These are phyloP conservation scores for Lichtheimia ramosa DNA, from an alignment of 371 early-diverging fungal genomes.

Conservation along the genomic window DNA sequence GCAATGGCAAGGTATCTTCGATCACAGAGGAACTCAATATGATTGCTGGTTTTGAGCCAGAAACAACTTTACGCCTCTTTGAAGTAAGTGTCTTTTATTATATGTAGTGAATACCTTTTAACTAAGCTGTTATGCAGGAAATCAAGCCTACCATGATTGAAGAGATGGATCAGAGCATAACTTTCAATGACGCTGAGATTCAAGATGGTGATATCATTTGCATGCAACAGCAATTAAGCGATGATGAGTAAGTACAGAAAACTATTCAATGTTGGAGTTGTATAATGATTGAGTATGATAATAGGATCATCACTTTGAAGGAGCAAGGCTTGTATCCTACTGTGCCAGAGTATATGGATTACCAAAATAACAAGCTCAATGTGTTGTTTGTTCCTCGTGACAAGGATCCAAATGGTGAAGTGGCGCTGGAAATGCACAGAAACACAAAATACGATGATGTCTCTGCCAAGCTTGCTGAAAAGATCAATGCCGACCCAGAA, in stretches of 20 bases:
- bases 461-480: conserved; percentile 18
- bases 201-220: conserved; percentile 92
- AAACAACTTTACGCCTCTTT: conserved; percentile 61
- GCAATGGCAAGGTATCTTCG: conserved; percentile 56
- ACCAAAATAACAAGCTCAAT: conserved; percentile 62
- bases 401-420: conserved; percentile 14
- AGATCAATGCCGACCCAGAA: conserved; percentile 24
- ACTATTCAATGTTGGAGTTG: background rate
- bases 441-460: conserved; percentile 25
- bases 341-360: conserved; percentile 75
- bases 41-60: conserved; percentile 54
- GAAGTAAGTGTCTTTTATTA: conserved; percentile 50
- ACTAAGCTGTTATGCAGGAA: conserved; percentile 45
- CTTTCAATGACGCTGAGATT: conserved; percentile 78
- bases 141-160: conserved; percentile 92
- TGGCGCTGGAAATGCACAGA: conserved; percentile 24
- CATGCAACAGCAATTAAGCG: conserved; percentile 63
- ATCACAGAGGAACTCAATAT: conserved; percentile 57
- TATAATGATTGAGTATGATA: background rate
- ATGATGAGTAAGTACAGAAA: conserved; percentile 56
- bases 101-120: background rate
- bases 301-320: background rate
- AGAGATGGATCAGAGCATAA: conserved; percentile 56
- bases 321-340: conserved; percentile 36
- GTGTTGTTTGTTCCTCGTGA: conserved; percentile 70